Evolutionary conservation across 345 rosid genomes (phyloP), one percentile per base, ranked within the genome.

Genomic region (rapeseed (Brassica napus)): DNA sequence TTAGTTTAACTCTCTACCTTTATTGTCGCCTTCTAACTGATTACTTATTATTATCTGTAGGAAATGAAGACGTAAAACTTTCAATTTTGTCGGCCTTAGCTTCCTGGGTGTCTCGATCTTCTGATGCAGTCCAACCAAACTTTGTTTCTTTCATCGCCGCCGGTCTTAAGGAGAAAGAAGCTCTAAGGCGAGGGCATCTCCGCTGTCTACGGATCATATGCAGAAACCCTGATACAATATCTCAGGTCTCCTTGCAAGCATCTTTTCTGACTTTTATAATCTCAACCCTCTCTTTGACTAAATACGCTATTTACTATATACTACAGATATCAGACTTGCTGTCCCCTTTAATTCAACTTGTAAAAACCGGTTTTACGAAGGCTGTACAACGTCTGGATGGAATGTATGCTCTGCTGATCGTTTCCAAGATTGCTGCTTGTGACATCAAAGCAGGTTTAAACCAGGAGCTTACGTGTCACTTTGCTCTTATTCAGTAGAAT

Each of bases 131-230:
- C 84, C 90, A 88, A 68, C 74, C 91, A 65, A 92, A 89, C 79
- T 72, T 95, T 64, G 78, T 93, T 83, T 83, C 97, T 68, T 90
- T 93, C 69, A 26, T 90, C 77, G 81, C 90, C 77, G 78, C 93
- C 61, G 99, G 99, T 82, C 88, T 95, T 55, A 93, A 95, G 83
- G 99, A 95, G 88, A 95, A 93, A 83, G 99, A 95, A 69, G 79
- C 80, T 75, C 83, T 95, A 78, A 86, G 96, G 87, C 86, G 98
- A 86, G 97, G 92, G 26, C 93, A 95, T 87, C 94, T 95, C 78
- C 97, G 95, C 59, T 89, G 90, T 75, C 70, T 95, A 49, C 84
- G 82, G 60, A 84, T 81, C 70, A 84, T 93, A 73, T 86, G 92
- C 89, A 84, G 80, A 85, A 93, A 90, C 73, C 49, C 86, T 62